Evolutionary conservation across 495 filamentous ascomycete species (phyloP), one percentile per base, ranked within the genome.

Genomic region (Xylaria intraflava): DNA sequence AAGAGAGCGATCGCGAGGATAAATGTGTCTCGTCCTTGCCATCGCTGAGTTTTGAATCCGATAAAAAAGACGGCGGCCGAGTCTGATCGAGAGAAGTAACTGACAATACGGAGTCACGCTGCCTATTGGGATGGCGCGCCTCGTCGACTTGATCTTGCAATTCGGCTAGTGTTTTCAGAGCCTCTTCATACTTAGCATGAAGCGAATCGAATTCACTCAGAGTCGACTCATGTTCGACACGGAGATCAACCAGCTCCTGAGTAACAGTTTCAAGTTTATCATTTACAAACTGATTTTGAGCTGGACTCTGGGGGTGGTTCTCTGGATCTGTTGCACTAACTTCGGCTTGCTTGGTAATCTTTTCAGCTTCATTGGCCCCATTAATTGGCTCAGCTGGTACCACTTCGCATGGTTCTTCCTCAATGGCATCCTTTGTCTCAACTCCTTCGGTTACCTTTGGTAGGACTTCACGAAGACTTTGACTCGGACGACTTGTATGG

Each of bases 191-290:
- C 68, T 96, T 97, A 62, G 82, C 78, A 50, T 87, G 83, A 27
- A 99, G 85, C 49, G 83, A 66, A 48, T 93, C 89, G 56, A 83
- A 94, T 39, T 97, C 90, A 51, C 74, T 82, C 27, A 94, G 57
- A 3, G 90, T 90, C 8, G 76, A 74, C 65, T 97, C 94, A 59
- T 99, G 94, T 70, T 94, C 89, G 31, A 92, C 83, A 29, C 85
- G 84, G 43, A 99, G 79, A 59, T 94, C 88, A 45, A 96, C 83
- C 2, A 99, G 85, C 65, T 99, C 94, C 65, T 95, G 89, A 14
- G 86, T 91, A 41, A 97, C 84, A 40, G 80, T 87, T 58, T 96
- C 90, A 33, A 98, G 79, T 72, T 97, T 96, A 65, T 97, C 92
- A 11, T 87, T 84, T 46, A 97, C 86, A 60, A 88, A 89, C 55